phyloP scores from a whole-genome alignment of 208 protist species.

The Leishmania lainsoni region DNA sequence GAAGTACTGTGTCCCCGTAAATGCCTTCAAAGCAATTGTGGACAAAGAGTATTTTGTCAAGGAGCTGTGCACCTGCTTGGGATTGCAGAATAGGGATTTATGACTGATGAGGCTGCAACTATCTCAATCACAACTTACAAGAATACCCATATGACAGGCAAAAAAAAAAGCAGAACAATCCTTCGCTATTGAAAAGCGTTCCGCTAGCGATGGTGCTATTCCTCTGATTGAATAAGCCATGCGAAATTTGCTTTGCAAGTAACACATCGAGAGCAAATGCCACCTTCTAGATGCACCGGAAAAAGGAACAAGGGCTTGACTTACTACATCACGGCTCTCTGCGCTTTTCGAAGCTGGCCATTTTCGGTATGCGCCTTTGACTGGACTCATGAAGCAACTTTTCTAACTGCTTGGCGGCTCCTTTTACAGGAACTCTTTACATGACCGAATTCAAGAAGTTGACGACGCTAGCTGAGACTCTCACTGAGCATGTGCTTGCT shows the following conservation, averaged over 20 bases:
- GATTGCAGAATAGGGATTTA: slow-evolving; percentile 36
- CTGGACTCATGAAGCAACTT: neutral
- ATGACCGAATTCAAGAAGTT: slow-evolving; percentile 40
- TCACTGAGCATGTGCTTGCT: slow-evolving; percentile 19
- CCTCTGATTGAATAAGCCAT: neutral
- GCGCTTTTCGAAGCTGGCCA: neutral
- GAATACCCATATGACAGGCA: neutral
- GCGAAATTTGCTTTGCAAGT: neutral
- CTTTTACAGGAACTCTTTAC: neutral
- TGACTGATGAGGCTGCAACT: neutral
- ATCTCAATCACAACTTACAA: neutral
- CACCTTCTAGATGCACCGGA: neutral
- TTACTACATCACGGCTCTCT: neutral
- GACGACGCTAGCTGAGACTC: slow-evolving; percentile 11
- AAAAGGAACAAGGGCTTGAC: neutral
- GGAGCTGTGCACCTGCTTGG: slow-evolving; percentile 45
- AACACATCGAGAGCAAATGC: neutral
- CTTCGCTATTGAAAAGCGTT: neutral
- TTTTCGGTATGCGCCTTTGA: neutral
- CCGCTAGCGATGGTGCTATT: neutral
- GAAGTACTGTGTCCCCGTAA: slow-evolving; percentile 79
- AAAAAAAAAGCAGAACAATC: slow-evolving; percentile 6
- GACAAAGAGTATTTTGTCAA: slow-evolving; percentile 86
- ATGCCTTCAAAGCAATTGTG: slow-evolving; percentile 83
- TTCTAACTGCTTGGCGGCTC: neutral